Conservation (phyloP, 352 stramenopile genomes). For the Phytopythium cucurbitacearum region DNA sequence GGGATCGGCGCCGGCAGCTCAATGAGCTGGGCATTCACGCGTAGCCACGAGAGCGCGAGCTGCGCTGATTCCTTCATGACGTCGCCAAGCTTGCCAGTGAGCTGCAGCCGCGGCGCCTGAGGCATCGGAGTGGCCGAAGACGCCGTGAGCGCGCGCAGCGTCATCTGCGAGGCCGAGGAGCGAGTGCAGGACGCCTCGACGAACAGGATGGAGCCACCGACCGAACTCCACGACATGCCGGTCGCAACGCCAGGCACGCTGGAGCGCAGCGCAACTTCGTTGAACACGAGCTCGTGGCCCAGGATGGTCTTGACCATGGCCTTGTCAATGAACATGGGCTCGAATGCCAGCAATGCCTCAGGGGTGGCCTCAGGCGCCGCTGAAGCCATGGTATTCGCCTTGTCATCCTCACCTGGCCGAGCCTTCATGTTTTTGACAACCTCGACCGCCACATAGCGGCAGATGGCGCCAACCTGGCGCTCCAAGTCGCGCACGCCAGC, state of each 20-base stretch:
- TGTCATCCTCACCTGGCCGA: slow-evolving; percentile 9
- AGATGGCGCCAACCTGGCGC: slow-evolving; percentile 70
- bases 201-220: slow-evolving; percentile 80
- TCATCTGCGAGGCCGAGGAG: slow-evolving; percentile 18
- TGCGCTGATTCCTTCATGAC: slow-evolving; percentile 89
- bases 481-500: slow-evolving; percentile 84
- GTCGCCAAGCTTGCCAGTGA: slow-evolving; percentile 77
- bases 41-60: slow-evolving; percentile 81
- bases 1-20: slow-evolving; percentile 25
- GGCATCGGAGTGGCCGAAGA: slow-evolving; percentile 15
- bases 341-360: slow-evolving; percentile 20
- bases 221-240: slow-evolving; percentile 81
- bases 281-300: slow-evolving; percentile 65
- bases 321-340: slow-evolving; percentile 41
- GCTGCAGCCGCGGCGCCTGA: slow-evolving; percentile 35
- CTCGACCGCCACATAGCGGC: slow-evolving; percentile 64
- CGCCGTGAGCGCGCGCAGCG: slow-evolving; percentile 12
- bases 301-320: slow-evolving; percentile 55
- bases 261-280: slow-evolving; percentile 67
- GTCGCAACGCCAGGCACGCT: slow-evolving; percentile 67
- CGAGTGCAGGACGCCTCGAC: slow-evolving; percentile 80
- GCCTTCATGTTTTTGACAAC: slow-evolving; percentile 53
- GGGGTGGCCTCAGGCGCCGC: slow-evolving; percentile 2
- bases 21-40: slow-evolving; percentile 53
- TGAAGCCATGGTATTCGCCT: slow-evolving; percentile 3